Conservation (phyloP, 129 eudicot species). For the Chrysanthemum seticuspe region DNA sequence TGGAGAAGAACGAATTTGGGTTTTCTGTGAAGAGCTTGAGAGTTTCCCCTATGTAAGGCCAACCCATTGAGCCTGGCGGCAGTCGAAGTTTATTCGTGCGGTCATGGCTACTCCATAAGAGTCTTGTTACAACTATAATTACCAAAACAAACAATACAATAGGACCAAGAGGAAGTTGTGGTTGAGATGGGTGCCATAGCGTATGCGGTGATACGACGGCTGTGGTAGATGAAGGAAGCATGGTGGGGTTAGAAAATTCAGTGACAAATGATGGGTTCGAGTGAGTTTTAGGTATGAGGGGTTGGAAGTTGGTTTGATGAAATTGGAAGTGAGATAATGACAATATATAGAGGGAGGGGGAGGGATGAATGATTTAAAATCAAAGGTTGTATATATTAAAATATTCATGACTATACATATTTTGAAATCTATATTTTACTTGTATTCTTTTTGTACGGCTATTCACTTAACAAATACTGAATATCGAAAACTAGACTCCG, state of each 20-base stretch:
- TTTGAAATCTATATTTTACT: not conserved
- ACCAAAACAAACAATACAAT: conserved; percentile 10
- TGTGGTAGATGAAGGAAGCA: conserved; percentile 16
- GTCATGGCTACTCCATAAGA: conserved; percentile 25
- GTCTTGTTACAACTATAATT: conserved; percentile 11
- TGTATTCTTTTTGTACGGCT: too few relatives aligned
- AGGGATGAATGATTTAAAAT: conserved; percentile 11
- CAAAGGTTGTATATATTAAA: not conserved
- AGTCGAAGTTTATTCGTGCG: conserved; percentile 34
- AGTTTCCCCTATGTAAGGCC: conserved; percentile 97
- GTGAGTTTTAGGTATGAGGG: conserved; percentile 11
- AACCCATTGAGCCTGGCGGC: conserved; percentile 96
- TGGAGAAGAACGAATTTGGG: conserved; percentile 85
- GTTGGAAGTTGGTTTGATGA: conserved; percentile 26
- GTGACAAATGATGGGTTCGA: not conserved
- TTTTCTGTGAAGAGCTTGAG: conserved; percentile 85
- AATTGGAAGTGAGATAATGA: conserved; percentile 12
- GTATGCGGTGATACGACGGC: not conserved
- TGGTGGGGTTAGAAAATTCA: not conserved
- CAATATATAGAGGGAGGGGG: conserved; percentile 25
- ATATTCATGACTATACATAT: conserved; percentile 7
- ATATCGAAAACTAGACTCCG: too few relatives aligned
- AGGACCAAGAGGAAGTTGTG: conserved; percentile 19
- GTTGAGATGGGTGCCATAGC: not conserved
- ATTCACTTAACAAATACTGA: too few relatives aligned